Conservation (phyloP, 768 basidiomycete genomes). For the Boletus insuetus region DNA sequence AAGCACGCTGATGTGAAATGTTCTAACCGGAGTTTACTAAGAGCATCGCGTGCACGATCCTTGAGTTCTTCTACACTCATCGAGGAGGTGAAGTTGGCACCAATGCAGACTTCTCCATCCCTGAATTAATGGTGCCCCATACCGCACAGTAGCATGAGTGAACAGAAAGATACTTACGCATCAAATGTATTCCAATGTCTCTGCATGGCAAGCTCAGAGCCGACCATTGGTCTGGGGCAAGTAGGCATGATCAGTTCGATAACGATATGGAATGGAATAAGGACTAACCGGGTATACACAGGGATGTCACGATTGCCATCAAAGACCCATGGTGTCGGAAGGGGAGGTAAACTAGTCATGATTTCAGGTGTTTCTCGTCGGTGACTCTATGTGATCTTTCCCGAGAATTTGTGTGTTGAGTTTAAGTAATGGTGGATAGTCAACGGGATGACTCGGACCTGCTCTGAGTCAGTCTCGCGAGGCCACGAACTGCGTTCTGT, state of each 20-base stretch:
- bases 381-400: too few species aligned
- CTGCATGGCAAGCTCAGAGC: conserved; percentile 17
- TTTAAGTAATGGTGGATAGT: too few species aligned
- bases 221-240: conserved; percentile 7
- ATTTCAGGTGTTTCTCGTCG: too few species aligned
- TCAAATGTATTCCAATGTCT: conserved; percentile 9
- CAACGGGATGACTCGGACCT: too few species aligned
- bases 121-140: neutral
- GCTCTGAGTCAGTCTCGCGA: too few species aligned
- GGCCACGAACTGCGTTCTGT: too few species aligned
- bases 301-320: conserved; percentile 5
- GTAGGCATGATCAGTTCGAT: neutral
- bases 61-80: conserved; percentile 5
- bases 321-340: conserved; percentile 3
- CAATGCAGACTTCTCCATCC: conserved; percentile 18
- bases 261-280: neutral
- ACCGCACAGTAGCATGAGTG: neutral
- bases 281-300: conserved; percentile 17
- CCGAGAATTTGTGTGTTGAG: too few species aligned
- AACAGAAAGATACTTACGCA: conserved; percentile 5
- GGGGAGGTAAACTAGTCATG: neutral
- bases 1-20: too few species aligned
- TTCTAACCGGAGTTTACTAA: conserved; percentile 21
- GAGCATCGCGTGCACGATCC: conserved; percentile 8
- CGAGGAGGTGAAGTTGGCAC: conserved; percentile 13